A percentile compares a stretch with the other conserved stretches of the same genome.
These are phyloP conservation scores for Aspergillus jensenii DNA, from an alignment of 2,329 filamentous ascomycete species.

Conservation along the genomic window DNA sequence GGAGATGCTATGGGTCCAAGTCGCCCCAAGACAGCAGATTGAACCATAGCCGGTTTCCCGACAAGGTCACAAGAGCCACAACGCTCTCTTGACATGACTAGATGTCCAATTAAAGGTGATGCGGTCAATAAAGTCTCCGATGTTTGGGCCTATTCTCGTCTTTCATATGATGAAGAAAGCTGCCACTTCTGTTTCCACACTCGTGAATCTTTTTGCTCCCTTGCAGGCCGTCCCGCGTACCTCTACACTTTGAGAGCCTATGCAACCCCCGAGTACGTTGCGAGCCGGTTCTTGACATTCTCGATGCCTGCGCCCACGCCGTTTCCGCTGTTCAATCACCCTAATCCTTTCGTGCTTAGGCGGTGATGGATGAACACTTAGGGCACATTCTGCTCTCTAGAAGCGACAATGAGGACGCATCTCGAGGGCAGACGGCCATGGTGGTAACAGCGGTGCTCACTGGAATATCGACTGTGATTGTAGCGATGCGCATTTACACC, in stretches of 20 bases:
- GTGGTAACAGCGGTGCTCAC: constrained; percentile 34
- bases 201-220: background rate
- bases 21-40: background rate
- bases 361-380: constrained; percentile 17
- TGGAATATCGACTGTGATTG: constrained; percentile 21
- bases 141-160: background rate
- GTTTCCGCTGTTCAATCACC: no score
- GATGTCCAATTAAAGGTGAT: background rate
- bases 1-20: background rate
- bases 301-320: no score
- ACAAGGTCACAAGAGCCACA: background rate
- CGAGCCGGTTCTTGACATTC: no score
- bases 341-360: background rate
- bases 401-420: constrained; percentile 16
- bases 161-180: background rate
- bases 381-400: constrained; percentile 20
- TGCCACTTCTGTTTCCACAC: background rate
- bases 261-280: no score
- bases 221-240: background rate
- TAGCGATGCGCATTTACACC: constrained; percentile 31
- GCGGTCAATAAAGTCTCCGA: background rate
- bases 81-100: background rate
- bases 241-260: background rate
- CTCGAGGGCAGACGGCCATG: constrained; percentile 28
- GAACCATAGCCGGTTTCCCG: background rate